Evolutionary conservation across 257 asterid genomes (phyloP), one percentile per base, ranked within the genome.

Genomic region (Primulina huaijiensis): DNA sequence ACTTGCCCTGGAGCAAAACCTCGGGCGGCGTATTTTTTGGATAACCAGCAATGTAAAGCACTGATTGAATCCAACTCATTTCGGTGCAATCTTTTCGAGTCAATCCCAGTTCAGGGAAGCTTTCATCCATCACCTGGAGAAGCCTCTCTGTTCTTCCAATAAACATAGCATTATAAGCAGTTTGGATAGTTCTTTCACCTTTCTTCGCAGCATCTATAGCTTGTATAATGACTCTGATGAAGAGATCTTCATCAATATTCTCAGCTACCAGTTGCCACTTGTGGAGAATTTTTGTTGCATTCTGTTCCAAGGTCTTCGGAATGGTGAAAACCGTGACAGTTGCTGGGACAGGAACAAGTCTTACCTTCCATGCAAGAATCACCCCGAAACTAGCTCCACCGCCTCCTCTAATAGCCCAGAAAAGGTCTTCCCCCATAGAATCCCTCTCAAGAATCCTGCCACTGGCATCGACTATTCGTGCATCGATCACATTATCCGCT

Each of bases 331-430:
- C 90, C 2, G 92, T 84, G 23, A 84, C 88, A 0, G 66, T 72
- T 7, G 74, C 70, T 1, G 89, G 93, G 43, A 85, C 93, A 2
- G 80, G 82, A 0, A 87, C 93, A 0, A 87, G 74, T 34, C 65
- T 83, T 27, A 87, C 77, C 27, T 85, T 87, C 90, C 93, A 87
- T 3, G 95, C 79, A 8, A 88, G 87, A 34, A 88, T 74, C 12
- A 88, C 72, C 5, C 84, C 89, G 55, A 81, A 87, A 62, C 86
- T 83, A 20, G 79, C 90, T 23, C 90, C 93, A 9, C 90, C 93
- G 1, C 87, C 90, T 9, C 93, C 93, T 60, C 90, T 63, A 65
- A 87, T 73, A 3, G 93, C 93, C 93, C 93, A 87, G 70, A 87
- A 87, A 34, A 84, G 78, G 64, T 87, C 90, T 52, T 84, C 86